Evolutionary conservation across 108 stramenopile species (phyloP).

Genomic region (Skeletonema potamos): DNA sequence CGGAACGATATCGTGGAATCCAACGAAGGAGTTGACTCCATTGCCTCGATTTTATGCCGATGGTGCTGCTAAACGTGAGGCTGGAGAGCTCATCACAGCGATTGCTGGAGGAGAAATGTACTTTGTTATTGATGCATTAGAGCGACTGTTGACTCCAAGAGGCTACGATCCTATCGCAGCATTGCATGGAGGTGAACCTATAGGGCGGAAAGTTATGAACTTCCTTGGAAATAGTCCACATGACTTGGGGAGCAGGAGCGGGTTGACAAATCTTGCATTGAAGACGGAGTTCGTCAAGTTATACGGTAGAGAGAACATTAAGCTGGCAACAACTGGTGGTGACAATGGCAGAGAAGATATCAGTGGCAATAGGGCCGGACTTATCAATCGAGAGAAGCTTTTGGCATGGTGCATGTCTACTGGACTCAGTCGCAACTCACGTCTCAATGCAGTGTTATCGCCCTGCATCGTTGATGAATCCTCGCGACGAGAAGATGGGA

Average conservation of each 20-base stretch:
- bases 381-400: slow-evolving; percentile 31
- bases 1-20: slow-evolving; percentile 49
- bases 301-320: slow-evolving; percentile 1
- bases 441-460: slow-evolving; percentile 47
- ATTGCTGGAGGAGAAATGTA: slow-evolving; percentile 58
- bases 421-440: slow-evolving; percentile 45
- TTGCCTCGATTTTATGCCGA: slow-evolving; percentile 52
- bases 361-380: slow-evolving; percentile 14
- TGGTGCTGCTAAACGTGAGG: slow-evolving; percentile 45
- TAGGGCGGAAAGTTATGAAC: slow-evolving; percentile 43
- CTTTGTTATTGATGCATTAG: slow-evolving; percentile 49
- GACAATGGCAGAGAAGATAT: neutral
- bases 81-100: slow-evolving; percentile 44
- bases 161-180: slow-evolving; percentile 48
- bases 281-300: slow-evolving; percentile 31
- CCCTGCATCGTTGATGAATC: slow-evolving; percentile 47
- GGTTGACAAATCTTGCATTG: slow-evolving; percentile 23
- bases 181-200: slow-evolving; percentile 52
- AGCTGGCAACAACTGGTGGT: neutral
- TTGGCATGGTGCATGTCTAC: slow-evolving; percentile 41
- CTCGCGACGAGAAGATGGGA: slow-evolving; percentile 21
- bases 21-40: slow-evolving; percentile 23
- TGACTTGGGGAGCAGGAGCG: slow-evolving; percentile 43
- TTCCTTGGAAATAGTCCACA: slow-evolving; percentile 43
- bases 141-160: slow-evolving; percentile 35